Evolutionary conservation across 148 eudicot genomes (phyloP), one percentile per base, ranked within the genome.

Genomic region (Talinum fruticosum): DNA sequence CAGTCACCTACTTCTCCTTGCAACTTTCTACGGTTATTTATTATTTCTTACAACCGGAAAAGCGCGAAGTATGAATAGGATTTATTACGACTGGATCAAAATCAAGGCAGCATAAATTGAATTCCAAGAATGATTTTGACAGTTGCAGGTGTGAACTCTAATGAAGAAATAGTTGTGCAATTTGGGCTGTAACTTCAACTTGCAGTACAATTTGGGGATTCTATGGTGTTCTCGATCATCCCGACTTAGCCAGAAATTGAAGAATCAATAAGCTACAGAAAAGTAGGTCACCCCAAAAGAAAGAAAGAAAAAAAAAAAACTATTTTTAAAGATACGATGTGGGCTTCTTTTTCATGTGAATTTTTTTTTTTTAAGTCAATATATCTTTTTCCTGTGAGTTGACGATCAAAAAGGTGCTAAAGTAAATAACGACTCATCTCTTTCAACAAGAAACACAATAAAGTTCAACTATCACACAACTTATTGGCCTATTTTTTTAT

Each of bases 311-410:
- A 19, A 51, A 19, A 51, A 19, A 51, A 24, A 59, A 51, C 57
- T 16, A 51, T 51, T 51, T 51, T 16, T 2, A 59, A 24, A 59
- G 29, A 59, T 23, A 24, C 8, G 26, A 2, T 51, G 64, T 59
- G 64, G 64, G n/a, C 28, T 59, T 59, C 64, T 59, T 59, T 59
- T 59, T 59, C 64, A n/a, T 59, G 28, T 59, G 64, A 59, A 29
- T 59, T 59, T n/a, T n/a, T n/a, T n/a, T n/a, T n/a, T n/a, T n/a
- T n/a, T n/a, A n/a, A n/a, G n/a, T n/a, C n/a, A n/a, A n/a, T n/a
- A n/a, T 8, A n/a, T 59, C 64, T 59, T 59, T 59, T 59, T 59
- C 64, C n/a, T 59, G 28, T 59, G 64, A 59, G 64, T 59, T 59
- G 64, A 59, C 29, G 64, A 59, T 59, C 13, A 59, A 57, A 59